Conservation (phyloP, 2,329 filamentous ascomycete genomes). For the Talaromyces albobiverticillius region DNA sequence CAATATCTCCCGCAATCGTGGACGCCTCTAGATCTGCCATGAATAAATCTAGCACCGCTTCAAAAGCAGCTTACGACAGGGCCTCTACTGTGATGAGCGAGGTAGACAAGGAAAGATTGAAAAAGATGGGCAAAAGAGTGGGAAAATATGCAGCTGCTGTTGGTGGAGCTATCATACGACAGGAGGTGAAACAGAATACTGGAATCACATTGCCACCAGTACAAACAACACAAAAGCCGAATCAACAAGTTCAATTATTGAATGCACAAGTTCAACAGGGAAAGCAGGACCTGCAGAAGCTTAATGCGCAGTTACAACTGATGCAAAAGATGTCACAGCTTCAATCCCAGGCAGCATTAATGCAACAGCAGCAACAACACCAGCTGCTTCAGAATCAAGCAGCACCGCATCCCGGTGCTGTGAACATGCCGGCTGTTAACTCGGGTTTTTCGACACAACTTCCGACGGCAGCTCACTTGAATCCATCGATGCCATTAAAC, state of each 20-base stretch:
- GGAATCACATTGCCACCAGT: constrained; percentile 4
- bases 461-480: background rate
- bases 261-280: constrained; percentile 7
- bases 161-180: background rate
- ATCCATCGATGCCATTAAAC: background rate
- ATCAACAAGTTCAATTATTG: background rate
- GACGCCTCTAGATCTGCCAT: constrained; percentile 5
- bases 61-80: constrained; percentile 10
- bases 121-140: constrained; percentile 10
- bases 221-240: background rate
- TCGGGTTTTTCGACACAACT: background rate
- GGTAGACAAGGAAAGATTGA: constrained; percentile 11
- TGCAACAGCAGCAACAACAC: constrained; percentile 4
- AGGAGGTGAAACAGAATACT: constrained; percentile 7
- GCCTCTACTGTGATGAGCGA: constrained; percentile 11
- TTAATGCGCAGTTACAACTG: constrained; percentile 8
- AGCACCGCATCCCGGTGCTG: background rate
- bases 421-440: background rate
- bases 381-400: constrained; percentile 1
- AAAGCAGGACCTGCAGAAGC: constrained; percentile 7
- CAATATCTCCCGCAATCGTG: constrained; percentile 5
- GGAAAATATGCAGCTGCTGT: constrained; percentile 11
- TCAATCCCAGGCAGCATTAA: constrained; percentile 4
- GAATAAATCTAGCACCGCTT: constrained; percentile 8
- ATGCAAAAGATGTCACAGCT: constrained; percentile 7